phyloP scores from a whole-genome alignment of 2,329 filamentous ascomycete species.

The Clonostachys sp. region DNA sequence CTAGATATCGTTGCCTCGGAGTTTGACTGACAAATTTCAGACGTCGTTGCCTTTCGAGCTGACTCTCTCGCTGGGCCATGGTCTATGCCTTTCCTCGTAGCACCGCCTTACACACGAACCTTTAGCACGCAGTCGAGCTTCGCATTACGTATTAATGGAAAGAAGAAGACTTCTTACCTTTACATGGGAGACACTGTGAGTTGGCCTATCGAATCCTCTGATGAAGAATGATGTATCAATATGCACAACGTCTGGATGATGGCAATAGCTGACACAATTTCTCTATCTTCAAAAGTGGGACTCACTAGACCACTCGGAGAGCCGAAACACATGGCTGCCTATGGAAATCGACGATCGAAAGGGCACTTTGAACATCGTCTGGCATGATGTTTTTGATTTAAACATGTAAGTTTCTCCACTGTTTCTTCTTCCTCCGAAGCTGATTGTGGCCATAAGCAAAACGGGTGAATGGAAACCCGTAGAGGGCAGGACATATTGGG shows the following conservation, averaged over 20 bases:
- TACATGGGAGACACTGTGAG: conserved; percentile 27
- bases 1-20: conserved; percentile 1
- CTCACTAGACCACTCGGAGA: conserved; percentile 46
- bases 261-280: neutral
- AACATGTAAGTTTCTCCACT: conserved; percentile 29
- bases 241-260: neutral
- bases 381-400: conserved; percentile 50
- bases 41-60: conserved; percentile 51
- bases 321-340: conserved; percentile 51
- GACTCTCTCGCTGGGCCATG: conserved; percentile 42
- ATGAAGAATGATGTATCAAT: neutral
- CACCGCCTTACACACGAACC: conserved; percentile 43
- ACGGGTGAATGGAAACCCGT: conserved; percentile 41
- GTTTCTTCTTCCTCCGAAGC: conserved; percentile 1
- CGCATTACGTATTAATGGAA: conserved; percentile 39
- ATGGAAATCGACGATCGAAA: conserved; percentile 44
- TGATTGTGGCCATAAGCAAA: conserved; percentile 14
- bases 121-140: conserved; percentile 48
- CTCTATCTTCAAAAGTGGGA: conserved; percentile 29
- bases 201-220: neutral
- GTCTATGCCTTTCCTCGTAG: conserved; percentile 46
- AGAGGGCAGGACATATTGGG: conserved; percentile 39
- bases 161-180: conserved; percentile 41
- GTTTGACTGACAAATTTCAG: conserved; percentile 2
- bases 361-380: conserved; percentile 38